A percentile compares a stretch with the other conserved stretches of the same genome.
phyloP scores from a whole-genome alignment of 2,329 filamentous ascomycete species.

The Endothia cerciana region DNA sequence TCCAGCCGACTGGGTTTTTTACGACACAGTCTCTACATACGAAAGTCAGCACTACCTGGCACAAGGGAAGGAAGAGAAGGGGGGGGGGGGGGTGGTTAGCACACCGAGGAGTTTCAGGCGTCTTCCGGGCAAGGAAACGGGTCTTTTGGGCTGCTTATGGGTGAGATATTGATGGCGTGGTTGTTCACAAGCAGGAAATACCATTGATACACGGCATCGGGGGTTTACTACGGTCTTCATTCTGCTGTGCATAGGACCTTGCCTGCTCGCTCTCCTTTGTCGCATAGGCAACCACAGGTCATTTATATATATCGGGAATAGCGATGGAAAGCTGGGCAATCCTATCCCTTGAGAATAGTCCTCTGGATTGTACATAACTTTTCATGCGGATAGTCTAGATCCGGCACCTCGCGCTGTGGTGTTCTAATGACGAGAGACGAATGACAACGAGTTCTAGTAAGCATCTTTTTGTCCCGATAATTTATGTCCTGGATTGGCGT shows the following conservation, averaged over 20 bases:
- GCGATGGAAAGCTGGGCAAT: neutral
- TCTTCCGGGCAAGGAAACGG: conserved; percentile 9
- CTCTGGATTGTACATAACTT: conserved; percentile 6
- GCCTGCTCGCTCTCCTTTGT: neutral
- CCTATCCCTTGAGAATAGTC: neutral
- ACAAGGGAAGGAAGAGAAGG: neutral
- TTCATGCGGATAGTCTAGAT: conserved; percentile 3
- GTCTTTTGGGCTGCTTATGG: conserved; percentile 6
- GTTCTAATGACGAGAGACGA: conserved; percentile 28
- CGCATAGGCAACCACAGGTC: conserved; percentile 2
- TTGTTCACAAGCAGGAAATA: conserved; percentile 9
- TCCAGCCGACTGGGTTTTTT: conserved; percentile 5
- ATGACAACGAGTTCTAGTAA: conserved; percentile 12
- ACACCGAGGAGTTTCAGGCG: conserved; percentile 9
- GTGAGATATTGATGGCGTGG: conserved; percentile 4
- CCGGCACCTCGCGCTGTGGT: conserved; percentile 15
- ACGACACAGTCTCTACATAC: neutral
- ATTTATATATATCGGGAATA: neutral
- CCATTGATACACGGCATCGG: conserved; percentile 9
- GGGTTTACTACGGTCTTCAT: conserved; percentile 6
- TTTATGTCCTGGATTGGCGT: neutral
- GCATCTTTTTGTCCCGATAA: neutral
- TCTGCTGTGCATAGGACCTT: conserved; percentile 13
- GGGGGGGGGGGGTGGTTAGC: no score
- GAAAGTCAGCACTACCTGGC: conserved; percentile 2